Evolutionary conservation across 768 basidiomycete genomes (phyloP).

Genomic region (Sarcodon sp.): DNA sequence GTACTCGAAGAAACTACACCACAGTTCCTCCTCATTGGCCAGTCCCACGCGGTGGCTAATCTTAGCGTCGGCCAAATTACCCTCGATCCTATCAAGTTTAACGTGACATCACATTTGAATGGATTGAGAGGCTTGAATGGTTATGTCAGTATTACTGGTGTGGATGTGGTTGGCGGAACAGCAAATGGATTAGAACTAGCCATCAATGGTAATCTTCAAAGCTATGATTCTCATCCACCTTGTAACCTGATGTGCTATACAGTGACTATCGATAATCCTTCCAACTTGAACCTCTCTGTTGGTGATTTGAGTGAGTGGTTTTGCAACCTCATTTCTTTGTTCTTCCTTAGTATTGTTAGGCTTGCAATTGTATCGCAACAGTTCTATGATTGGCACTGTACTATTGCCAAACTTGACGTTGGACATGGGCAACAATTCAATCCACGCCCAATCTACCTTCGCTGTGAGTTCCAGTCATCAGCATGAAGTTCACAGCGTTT

Average conservation of each 20-base stretch:
- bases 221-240: background rate
- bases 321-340: background rate
- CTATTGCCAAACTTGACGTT: conserved; percentile 48
- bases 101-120: conserved; percentile 46
- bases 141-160: conserved; percentile 37
- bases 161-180: conserved; percentile 59
- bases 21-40: conserved; percentile 45
- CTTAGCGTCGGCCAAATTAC: conserved; percentile 52
- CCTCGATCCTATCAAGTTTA: conserved; percentile 60
- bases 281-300: conserved; percentile 43
- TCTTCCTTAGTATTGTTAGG: conserved; percentile 18
- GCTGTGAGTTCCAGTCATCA: background rate
- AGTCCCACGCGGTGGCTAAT: conserved; percentile 46
- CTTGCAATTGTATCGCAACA: conserved; percentile 41
- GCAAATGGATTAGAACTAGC: conserved; percentile 41
- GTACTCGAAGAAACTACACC: conserved; percentile 36
- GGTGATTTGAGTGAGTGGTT: conserved; percentile 49
- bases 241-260: conserved; percentile 1
- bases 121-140: conserved; percentile 52
- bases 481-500: no score
- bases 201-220: conserved; percentile 33
- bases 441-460: conserved; percentile 37
- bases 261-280: conserved; percentile 60
- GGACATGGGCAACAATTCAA: conserved; percentile 44
- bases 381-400: conserved; percentile 43